Evolutionary conservation across 805 yeast species (phyloP), one percentile per base, ranked within the genome.

Genomic region (Kuraishia capsulata): DNA sequence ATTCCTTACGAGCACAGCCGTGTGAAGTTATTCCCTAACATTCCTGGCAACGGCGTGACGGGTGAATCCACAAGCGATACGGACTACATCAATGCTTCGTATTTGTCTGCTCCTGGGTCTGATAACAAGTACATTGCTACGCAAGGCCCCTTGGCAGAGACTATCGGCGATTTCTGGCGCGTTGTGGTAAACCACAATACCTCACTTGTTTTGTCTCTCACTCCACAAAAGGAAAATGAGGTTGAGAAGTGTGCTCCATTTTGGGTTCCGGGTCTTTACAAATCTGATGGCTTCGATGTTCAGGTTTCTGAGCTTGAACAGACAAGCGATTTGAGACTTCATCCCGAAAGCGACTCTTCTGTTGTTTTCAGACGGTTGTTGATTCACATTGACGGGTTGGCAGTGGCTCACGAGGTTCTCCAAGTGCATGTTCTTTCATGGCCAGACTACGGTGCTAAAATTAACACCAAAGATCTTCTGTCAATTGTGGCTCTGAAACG

Each of bases 81-180:
- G 39, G 85, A 80, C 54, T 89, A 89, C 56, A 86, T 89, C 49
- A 89, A 89, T 59, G 98, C 97, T 0, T 85, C 89, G 19, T 82
- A 85, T 59, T 58, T 85, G 35, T 41, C 65, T 47, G 51, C 68
- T 51, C 42, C 65, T 53, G 40, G 60, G 47, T 49, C 69, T 31
- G 36, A 49, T 4, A 42, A 59, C 30, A 68, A 71, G 30, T 83
- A 81, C 52, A 84, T 89, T 49, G 96, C 95, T 0, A 73, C 94
- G 1, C 96, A 90, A 56, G 98, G 96, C 2, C 98, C 98, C 2
- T 57, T 84, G 42, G 56, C 54, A 2, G 69, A 70, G 29, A 90
- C 97, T 0, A 69, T 80, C 20, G 78, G 76, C 17, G 96, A 90
- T 55, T 89, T 90, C 51, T 88, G 94, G 81, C 81, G 80, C 40